Conservation (phyloP, 768 basidiomycete genomes). For the Tephrocybe sp. region DNA sequence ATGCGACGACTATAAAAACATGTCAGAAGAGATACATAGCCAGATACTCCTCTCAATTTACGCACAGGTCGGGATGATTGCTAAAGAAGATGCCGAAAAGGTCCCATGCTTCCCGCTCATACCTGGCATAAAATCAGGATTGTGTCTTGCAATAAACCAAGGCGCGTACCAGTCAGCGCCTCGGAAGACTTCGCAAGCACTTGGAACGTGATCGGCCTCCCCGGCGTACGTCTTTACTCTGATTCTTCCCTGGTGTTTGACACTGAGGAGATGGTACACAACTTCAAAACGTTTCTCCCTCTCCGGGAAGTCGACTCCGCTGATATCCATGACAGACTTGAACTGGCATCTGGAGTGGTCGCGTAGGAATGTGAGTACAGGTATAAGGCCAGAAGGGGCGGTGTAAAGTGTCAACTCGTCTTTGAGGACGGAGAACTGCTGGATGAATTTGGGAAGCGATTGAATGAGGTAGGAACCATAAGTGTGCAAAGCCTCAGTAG, state of each 20-base stretch:
- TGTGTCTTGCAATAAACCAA: neutral
- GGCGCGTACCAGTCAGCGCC: conserved; percentile 89
- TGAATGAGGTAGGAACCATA: conserved; percentile 93
- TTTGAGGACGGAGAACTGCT: conserved; percentile 96
- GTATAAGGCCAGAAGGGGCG: conserved; percentile 76
- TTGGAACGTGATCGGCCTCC: conserved; percentile 90
- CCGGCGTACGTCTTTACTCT: conserved; percentile 97
- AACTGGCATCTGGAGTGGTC: conserved; percentile 96
- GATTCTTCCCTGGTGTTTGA: conserved; percentile 76
- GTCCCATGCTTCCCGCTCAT: conserved; percentile 98
- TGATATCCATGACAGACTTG: conserved; percentile 90
- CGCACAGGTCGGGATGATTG: conserved; percentile 93
- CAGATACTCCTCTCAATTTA: conserved; percentile 17
- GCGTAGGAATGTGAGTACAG: conserved; percentile 86
- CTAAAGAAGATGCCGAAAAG: conserved; percentile 96
- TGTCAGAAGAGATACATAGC: conserved; percentile 5
- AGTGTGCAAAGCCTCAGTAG: conserved; percentile 78
- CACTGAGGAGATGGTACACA: conserved; percentile 90
- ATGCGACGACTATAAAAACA: conserved; percentile 74
- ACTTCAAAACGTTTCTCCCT: conserved; percentile 93
- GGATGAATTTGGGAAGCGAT: conserved; percentile 94
- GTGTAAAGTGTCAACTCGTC: conserved; percentile 93
- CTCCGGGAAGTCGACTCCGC: conserved; percentile 94
- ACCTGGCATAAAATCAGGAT: conserved; percentile 45
- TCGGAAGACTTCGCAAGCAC: conserved; percentile 70